phyloP scores from a whole-genome alignment of 1,284 basidiomycete genomes.

The Vanrija pseudolonga region DNA sequence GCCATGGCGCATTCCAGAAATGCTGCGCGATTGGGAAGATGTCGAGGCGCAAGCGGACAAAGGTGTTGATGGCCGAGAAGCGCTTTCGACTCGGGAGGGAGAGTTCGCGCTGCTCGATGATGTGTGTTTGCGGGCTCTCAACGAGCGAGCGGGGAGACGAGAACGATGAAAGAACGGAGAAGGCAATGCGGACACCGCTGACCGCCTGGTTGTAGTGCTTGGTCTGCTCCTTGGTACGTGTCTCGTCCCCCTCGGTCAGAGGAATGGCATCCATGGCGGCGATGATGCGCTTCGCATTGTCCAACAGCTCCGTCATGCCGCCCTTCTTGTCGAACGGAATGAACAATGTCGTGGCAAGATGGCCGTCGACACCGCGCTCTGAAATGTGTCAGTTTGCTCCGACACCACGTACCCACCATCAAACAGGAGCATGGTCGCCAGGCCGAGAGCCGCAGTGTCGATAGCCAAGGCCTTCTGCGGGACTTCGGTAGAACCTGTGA shows the following conservation, averaged over 20 bases:
- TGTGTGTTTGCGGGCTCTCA: constrained; percentile 75
- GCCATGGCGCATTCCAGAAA: constrained; percentile 83
- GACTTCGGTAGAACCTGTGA: constrained; percentile 1
- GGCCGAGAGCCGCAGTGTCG: constrained; percentile 71
- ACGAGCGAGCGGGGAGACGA: constrained; percentile 74
- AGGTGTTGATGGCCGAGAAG: constrained; percentile 70
- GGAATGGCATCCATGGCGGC: constrained; percentile 54
- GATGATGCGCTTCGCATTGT: constrained; percentile 60
- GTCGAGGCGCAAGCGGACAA: constrained; percentile 72
- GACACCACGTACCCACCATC: constrained; percentile 61
- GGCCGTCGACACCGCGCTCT: constrained; percentile 71
- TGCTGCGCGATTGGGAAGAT: constrained; percentile 65
- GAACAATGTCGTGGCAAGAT: constrained; percentile 78
- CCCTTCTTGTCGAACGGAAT: constrained; percentile 67
- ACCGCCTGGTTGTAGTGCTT: constrained; percentile 50
- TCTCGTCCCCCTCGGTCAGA: constrained; percentile 55
- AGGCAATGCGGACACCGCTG: constrained; percentile 45
- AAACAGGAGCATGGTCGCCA: constrained; percentile 69
- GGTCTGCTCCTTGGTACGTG: constrained; percentile 58
- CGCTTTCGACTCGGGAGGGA: constrained; percentile 57
- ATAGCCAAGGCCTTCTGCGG: constrained; percentile 25
- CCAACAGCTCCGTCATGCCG: constrained; percentile 68
- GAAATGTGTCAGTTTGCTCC: constrained; percentile 7
- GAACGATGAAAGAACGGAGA: constrained; percentile 73
- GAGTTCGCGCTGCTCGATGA: constrained; percentile 17